These are phyloP conservation scores for Hypoxylon sp. DNA, from an alignment of 2,329 filamentous ascomycete genomes.

Conservation along the genomic window DNA sequence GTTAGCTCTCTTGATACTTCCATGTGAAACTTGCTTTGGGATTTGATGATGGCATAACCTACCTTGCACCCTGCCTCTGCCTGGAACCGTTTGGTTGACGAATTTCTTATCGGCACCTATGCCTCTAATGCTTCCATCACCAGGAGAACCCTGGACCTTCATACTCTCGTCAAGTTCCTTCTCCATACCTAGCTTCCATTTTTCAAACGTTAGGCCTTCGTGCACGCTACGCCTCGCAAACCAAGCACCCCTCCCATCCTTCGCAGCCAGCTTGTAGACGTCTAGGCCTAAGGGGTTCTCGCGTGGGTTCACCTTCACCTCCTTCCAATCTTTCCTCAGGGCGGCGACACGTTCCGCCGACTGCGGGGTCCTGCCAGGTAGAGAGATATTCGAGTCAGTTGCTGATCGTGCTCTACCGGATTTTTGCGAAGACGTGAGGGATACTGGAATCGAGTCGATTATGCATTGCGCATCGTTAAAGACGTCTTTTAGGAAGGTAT, in stretches of 20 bases:
- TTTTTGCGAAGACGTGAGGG: constrained; percentile 54
- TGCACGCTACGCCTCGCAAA: constrained; percentile 88
- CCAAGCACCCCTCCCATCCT: constrained; percentile 88
- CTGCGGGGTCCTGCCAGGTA: constrained; percentile 56
- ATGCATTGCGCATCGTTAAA: constrained; percentile 75
- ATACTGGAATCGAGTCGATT: constrained; percentile 76
- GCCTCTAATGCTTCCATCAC: constrained; percentile 80
- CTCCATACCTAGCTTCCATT: constrained; percentile 79
- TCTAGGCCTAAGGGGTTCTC: constrained; percentile 80
- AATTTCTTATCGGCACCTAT: constrained; percentile 82
- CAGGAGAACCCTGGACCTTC: constrained; percentile 72
- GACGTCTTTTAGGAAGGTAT: constrained; percentile 63
- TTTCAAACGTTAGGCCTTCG: constrained; percentile 76
- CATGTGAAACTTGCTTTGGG: not conserved
- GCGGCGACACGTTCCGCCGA: constrained; percentile 61
- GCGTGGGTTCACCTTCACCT: constrained; percentile 73
- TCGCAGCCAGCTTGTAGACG: constrained; percentile 80
- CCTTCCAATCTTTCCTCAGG: constrained; percentile 88
- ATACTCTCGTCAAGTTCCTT: constrained; percentile 83
- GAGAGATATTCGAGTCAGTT: constrained; percentile 61
- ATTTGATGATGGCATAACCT: constrained; percentile 30
- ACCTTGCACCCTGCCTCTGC: constrained; percentile 71
- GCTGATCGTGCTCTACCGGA: constrained; percentile 62
- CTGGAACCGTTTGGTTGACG: constrained; percentile 67
- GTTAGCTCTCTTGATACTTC: constrained; percentile 16